phyloP scores from a whole-genome alignment of 2,329 filamentous ascomycete species.

The Knoxdaviesia capensis region DNA sequence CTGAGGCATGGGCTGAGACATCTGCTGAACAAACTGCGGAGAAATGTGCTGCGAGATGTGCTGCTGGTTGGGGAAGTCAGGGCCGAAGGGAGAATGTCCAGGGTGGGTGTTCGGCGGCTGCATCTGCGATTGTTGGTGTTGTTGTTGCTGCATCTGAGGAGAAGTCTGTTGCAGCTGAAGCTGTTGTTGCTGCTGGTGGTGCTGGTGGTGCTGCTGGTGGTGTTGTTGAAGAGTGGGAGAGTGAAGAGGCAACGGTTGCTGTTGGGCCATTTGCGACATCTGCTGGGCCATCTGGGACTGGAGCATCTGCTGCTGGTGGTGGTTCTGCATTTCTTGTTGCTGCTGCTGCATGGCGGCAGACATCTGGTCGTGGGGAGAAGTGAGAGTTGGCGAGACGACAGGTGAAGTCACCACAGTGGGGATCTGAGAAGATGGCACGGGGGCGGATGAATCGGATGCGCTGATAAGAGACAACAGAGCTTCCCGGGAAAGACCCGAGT shows the following conservation, averaged over 20 bases:
- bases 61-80: no score
- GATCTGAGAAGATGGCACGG: background rate
- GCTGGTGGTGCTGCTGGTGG: conserved; percentile 2
- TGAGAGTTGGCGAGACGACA: no score
- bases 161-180: conserved; percentile 3
- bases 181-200: conserved; percentile 5
- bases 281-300: background rate
- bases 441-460: conserved; percentile 3
- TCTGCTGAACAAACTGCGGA: no score
- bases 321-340: no score
- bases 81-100: no score
- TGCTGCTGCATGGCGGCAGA: no score
- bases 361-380: no score
- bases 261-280: background rate
- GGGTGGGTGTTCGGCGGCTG: conserved; percentile 2
- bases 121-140: conserved; percentile 4
- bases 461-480: conserved; percentile 10
- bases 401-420: no score
- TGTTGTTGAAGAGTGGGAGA: conserved; percentile 3
- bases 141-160: conserved; percentile 5
- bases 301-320: no score
- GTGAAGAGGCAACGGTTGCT: conserved; percentile 2
- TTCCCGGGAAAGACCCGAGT: conserved; percentile 23
- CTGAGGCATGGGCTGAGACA: no score
- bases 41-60: no score